These are phyloP conservation scores for Apiotrichum porosum DNA, from an alignment of 1,284 basidiomycete genomes.

Conservation along the genomic window DNA sequence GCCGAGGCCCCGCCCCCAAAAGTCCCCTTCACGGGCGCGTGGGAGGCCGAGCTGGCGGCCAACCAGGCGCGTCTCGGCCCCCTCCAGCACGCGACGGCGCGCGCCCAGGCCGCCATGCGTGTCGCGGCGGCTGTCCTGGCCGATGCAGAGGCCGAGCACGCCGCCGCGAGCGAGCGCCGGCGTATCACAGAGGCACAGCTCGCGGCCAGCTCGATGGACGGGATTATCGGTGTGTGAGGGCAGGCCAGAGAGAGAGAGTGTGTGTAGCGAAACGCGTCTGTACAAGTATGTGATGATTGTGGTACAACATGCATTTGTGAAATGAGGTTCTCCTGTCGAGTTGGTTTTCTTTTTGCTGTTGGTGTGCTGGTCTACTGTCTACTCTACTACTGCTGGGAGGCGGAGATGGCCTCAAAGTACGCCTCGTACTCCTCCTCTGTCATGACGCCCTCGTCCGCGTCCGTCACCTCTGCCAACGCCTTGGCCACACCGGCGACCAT, in stretches of 20 bases:
- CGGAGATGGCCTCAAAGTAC: neutral
- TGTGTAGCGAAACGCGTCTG: neutral
- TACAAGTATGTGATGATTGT: neutral
- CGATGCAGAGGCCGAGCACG: constrained; percentile 41
- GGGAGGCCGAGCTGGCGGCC: constrained; percentile 34
- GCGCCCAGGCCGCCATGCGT: constrained; percentile 24
- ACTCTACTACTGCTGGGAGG: constrained; percentile 1
- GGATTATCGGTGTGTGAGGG: constrained; percentile 14
- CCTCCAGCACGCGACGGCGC: constrained; percentile 18
- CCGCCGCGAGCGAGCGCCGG: constrained; percentile 32
- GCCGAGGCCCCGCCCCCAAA: constrained; percentile 30
- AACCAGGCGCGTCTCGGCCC: constrained; percentile 20
- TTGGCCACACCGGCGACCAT: constrained; percentile 41
- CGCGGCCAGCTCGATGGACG: constrained; percentile 19
- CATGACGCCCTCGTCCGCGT: constrained; percentile 48
- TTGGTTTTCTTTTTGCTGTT: neutral
- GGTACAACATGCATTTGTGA: constrained; percentile 14
- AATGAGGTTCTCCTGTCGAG: neutral
- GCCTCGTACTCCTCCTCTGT: constrained; percentile 48
- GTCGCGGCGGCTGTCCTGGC: constrained; percentile 32
- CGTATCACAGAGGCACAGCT: constrained; percentile 30
- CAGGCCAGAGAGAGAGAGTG: too few relatives aligned
- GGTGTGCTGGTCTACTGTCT: neutral
- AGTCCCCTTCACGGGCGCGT: constrained; percentile 25
- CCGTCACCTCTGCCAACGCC: constrained; percentile 40